Percentiles rank a stretch among this genome's conserved stretches.
phyloP scores from a whole-genome alignment of 2,329 filamentous ascomycete genomes.

The Tolypocladium inflatum region DNA sequence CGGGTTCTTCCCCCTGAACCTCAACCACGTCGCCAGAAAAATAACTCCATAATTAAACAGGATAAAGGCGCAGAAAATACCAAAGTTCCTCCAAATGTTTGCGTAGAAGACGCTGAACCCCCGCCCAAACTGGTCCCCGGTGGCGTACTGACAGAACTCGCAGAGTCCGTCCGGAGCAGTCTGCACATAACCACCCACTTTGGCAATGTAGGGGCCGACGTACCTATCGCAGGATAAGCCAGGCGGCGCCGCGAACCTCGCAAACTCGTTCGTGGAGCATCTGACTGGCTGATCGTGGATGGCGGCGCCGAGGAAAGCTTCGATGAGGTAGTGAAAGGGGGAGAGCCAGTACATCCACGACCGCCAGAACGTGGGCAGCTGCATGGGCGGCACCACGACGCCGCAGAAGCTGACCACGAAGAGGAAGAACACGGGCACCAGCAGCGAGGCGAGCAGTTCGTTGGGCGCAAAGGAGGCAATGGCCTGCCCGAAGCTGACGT shows the following conservation, averaged over 20 bases:
- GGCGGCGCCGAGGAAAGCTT: conserved; percentile 48
- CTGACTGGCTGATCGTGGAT: conserved; percentile 44
- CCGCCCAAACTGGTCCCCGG: conserved; percentile 49
- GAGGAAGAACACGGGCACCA: conserved; percentile 61
- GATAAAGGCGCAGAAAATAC: conserved; percentile 55
- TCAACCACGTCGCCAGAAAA: conserved; percentile 27
- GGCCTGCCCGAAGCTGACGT: conserved; percentile 55
- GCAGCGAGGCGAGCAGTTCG: conserved; percentile 53
- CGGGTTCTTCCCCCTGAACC: conserved; percentile 29
- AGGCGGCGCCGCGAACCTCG: conserved; percentile 48
- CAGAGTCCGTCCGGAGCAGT: conserved; percentile 47
- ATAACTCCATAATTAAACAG: conserved; percentile 48
- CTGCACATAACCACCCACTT: conserved; percentile 51
- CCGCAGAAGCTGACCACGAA: conserved; percentile 64
- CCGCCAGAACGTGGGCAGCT: conserved; percentile 54
- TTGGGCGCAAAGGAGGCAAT: conserved; percentile 60
- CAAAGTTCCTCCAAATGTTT: conserved; percentile 57
- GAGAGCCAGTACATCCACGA: conserved; percentile 58
- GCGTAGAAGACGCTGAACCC: conserved; percentile 51
- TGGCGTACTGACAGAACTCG: conserved; percentile 53
- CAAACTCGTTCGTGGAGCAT: conserved; percentile 48
- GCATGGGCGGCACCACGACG: conserved; percentile 52
- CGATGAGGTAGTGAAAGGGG: conserved; percentile 58
- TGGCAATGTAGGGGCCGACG: conserved; percentile 37
- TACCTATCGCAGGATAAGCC: conserved; percentile 54